Base-by-base conservation (phyloP, 768 basidiomycete species). In the Termitomyces sp. region DNA sequence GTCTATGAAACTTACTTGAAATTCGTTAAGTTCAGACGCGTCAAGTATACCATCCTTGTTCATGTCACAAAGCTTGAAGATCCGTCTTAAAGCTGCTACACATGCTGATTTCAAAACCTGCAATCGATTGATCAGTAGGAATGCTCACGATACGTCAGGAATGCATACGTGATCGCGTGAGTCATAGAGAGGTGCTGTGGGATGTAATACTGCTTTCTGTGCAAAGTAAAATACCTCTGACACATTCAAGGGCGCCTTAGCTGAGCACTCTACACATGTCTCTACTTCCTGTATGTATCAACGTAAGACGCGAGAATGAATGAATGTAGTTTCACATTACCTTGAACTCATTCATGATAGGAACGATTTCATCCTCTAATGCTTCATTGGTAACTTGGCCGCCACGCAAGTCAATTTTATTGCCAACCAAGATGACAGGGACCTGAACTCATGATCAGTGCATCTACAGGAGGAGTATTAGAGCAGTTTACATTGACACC, bases 321-420 rank as follows among this genome's bases (percentile, higher is more conserved):
- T 34, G 43, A 39, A 53, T 2, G 27, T 12, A 47, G 18, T n/a
- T 18, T 4, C 24, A 65, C 73, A 55, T 41, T 67, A 87, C 94
- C 84, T 99, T 99, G 85, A 96, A 99, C 72, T 98, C 96, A 63
- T 89, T 87, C 96, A 98, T 99, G 55, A 99, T 94, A 31, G 96
- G 96, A 56, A 90, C 72, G 62, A 98, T 95, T 72, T 98, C 96
- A 60, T 90, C 93, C 71, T 96, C 94, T 59, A 99, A 73, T 2
- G 90, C 92, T 68, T 96, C 87, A 65, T 97, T 96, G 27, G 95
- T 94, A 41, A 98, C 92, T 66, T 91, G 85, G 2, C 94, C 95
- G 4, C 92, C 94, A 18, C 96, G 81, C 48, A 98, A 72, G 72
- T 99, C 96, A 46, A 98, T 99, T 77, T 98, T 99, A 76, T 99